A percentile compares a stretch with the other conserved stretches of the same genome.
phyloP scores from a whole-genome alignment of 192 early-diverging fungal genomes.

The Irineochytrium annulatum region DNA sequence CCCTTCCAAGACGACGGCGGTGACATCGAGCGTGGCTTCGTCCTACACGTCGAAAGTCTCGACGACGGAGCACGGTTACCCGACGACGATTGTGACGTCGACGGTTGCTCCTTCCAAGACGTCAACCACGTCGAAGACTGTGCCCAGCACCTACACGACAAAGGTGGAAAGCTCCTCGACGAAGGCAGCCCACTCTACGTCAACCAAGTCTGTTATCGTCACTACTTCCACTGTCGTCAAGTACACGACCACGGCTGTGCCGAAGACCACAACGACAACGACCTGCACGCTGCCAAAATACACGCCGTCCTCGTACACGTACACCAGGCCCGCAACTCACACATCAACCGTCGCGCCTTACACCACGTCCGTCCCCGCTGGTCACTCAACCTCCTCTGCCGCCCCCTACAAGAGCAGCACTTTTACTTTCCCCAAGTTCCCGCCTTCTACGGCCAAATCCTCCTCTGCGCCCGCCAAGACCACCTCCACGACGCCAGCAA shows the following conservation, averaged over 20 bases:
- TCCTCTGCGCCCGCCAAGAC: not conserved
- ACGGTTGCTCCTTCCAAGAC: too few relatives aligned
- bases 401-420: not conserved
- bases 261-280: too few relatives aligned
- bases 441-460: not conserved
- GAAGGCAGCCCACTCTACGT: too few relatives aligned
- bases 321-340: not conserved
- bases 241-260: not conserved
- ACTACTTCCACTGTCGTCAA: not conserved
- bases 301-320: not conserved
- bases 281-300: too few relatives aligned
- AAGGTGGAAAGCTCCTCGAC: too few relatives aligned
- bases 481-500: not conserved
- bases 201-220: not conserved
- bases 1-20: not conserved
- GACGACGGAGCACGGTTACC: too few relatives aligned
- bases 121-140: too few relatives aligned
- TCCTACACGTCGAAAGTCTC: too few relatives aligned
- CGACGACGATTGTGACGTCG: too few relatives aligned
- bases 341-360: not conserved
- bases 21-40: too few relatives aligned
- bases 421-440: not conserved
- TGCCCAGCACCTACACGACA: too few relatives aligned
- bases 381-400: not conserved
- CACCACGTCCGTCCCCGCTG: too few relatives aligned